Percentiles rank a stretch among this genome's conserved stretches.
phyloP scores from a whole-genome alignment of 371 early-diverging fungal genomes.

The Mucor sp. region DNA sequence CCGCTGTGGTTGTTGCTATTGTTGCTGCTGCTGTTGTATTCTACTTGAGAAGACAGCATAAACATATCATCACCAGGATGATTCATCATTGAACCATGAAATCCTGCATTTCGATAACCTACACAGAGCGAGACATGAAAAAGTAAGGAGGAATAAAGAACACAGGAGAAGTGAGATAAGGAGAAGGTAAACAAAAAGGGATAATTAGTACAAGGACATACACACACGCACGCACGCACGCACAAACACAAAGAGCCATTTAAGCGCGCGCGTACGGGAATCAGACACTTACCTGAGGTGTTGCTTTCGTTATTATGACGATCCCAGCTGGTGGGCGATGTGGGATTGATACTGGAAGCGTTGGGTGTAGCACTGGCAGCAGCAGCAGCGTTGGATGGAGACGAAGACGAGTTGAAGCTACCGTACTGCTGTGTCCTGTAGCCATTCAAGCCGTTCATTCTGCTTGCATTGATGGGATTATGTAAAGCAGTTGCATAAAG shows the following conservation, averaged over 20 bases:
- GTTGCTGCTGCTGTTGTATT: conserved; percentile 7
- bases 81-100: not conserved
- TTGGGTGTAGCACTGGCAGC: not conserved
- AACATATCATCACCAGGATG: conserved; percentile 13
- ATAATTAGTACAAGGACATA: not conserved
- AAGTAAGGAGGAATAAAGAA: not conserved
- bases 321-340: not conserved
- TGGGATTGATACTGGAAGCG: not conserved
- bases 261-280: not conserved
- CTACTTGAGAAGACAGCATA: conserved; percentile 21
- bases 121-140: not conserved
- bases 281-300: conserved; percentile 2
- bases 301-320: not conserved
- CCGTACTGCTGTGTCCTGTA: conserved; percentile 1
- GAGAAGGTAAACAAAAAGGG: not conserved
- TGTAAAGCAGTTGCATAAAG: conserved; percentile 31
- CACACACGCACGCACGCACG: not conserved
- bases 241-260: not conserved
- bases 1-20: not conserved
- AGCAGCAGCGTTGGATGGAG: not conserved
- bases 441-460: conserved; percentile 18
- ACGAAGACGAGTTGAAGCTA: not conserved
- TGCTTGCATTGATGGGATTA: conserved; percentile 13
- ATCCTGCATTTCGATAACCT: not conserved
- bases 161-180: not conserved